Evolutionary conservation across 2,329 filamentous ascomycete species (phyloP), one percentile per base, ranked within the genome.

Genomic region (Massarina eburnea): DNA sequence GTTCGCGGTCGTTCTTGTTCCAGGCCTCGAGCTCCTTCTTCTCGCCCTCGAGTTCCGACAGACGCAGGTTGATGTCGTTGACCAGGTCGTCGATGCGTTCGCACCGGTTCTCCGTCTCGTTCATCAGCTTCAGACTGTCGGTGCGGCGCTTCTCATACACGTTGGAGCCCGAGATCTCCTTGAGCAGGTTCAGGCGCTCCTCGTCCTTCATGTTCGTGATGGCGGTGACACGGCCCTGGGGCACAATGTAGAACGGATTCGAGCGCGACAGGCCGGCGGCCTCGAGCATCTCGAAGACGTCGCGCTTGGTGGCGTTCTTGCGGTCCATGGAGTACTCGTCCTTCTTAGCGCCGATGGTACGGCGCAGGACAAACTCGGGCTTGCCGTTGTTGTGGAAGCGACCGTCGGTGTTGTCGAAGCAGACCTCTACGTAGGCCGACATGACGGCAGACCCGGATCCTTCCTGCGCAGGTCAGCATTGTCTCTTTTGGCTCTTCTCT

Each of bases 401-500:
- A 60, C 95, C 90, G 68, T 99, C 92, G 61, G 83, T 89, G 68
- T 99, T 99, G 79, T 99, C 94, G 71, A 99, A 99, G 57, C 96
- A 95, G 62, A 99, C 89, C 73, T 99, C 94, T 48, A 99, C 95
- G 62, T 97, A 99, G n/a, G 94, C 95, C 38, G 91, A 96, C 89
- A 96, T 96, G 62, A 99, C 92, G 14, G 94, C 94, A 3, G 92
- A 96, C 27, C 94, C 95, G 3, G 94, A 95, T 32, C 95, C 95
- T 78, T 99, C 95, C 77, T 81, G 56, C 41, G 49, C 19, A 34
- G 6, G 41, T 48, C 45, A 61, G 76, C 44, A 74, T 62, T 45
- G 36, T 15, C 30, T 37, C 21, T n/a, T n/a, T n/a, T n/a, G n/a
- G n/a, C n/a, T 8, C 41, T 17, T 19, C 5, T 6, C 3, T 45